Conservation (phyloP, 23 red algal species). For the Gracilaria gracilis region DNA sequence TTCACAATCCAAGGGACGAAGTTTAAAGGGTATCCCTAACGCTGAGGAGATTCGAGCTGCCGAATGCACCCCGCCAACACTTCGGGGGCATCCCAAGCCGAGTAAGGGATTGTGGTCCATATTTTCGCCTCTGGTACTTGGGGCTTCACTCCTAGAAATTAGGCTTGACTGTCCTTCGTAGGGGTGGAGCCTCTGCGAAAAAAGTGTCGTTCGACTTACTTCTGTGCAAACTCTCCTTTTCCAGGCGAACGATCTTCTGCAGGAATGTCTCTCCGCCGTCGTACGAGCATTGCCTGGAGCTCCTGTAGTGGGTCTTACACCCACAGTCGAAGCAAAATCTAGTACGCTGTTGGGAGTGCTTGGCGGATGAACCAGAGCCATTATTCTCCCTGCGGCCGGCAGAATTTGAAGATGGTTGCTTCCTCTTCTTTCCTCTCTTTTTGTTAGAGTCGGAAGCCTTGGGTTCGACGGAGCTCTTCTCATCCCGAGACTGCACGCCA, state of each 20-base stretch:
- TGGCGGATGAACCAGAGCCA: neutral
- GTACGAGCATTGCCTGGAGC: neutral
- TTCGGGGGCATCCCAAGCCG: neutral
- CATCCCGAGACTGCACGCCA: neutral
- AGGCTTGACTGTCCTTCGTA: neutral
- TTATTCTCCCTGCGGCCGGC: neutral
- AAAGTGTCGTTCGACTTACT: neutral
- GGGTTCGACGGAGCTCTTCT: too few relatives aligned
- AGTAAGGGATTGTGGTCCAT: neutral
- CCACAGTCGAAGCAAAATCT: slow-evolving; percentile 23
- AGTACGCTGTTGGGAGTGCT: neutral
- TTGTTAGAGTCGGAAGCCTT: neutral
- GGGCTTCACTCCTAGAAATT: neutral
- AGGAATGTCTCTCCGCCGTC: neutral
- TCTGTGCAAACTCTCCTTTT: neutral
- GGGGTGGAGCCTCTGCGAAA: slow-evolving; percentile 53
- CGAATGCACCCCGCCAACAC: slow-evolving; percentile 15
- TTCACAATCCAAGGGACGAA: slow-evolving; percentile 14
- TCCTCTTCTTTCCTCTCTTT: neutral
- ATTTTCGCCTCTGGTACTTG: too few relatives aligned
- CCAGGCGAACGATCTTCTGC: neutral
- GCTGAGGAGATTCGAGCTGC: neutral
- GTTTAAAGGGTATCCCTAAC: slow-evolving; percentile 20
- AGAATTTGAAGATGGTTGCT: too few relatives aligned
- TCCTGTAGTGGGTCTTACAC: neutral